Evolutionary conservation across 495 filamentous ascomycete species (phyloP), one percentile per base, ranked within the genome.

Genomic region (Xylaria palmicola): DNA sequence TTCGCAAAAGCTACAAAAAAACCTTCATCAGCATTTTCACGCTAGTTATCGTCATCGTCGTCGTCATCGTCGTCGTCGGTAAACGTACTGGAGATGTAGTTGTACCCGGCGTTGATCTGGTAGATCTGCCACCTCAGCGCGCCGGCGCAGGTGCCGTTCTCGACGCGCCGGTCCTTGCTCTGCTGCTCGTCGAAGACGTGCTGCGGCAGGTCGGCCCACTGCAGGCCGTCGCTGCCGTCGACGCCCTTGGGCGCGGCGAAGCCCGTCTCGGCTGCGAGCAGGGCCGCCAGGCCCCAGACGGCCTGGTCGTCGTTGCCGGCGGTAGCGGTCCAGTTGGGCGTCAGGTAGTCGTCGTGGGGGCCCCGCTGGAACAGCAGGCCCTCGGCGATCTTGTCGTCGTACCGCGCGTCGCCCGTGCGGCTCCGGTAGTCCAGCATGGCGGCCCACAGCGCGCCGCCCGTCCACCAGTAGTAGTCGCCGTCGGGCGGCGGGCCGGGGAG

Each of bases 71-170:
- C 13, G 20, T 13, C 9, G 4, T 8, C 24, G 17, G 5, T 30
- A 10, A 6, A 64, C 65, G 27, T 47, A 70, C 86, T 79, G 71
- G 91, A 93, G 74, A 93, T 89, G 77, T 93, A 93, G 53, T 86
- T 81, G 59, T 89, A 94, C 0, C 91, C 90, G 12, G 75, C 79
- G 65, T 90, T 90, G 65, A 79, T 83, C 0, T 82, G 77, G 67
- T 84, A 86, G 44, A 93, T 87, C 75, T 93, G 89, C 90, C 90
- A 93, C 20, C 85, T 78, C 65, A 94, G 65, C 1, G 87, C 89
- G 17, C 89, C 89, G 17, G 74, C 75, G 67, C 90, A 93, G 6
- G 77, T 78, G 27, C 74, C 74, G 0, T 72, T 71, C 60, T 89
- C 83, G 84, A 88, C 92, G 3, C 88, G 82, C 44, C 63, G 85